Evolutionary conservation across 108 stramenopile species (phyloP), one percentile per base, ranked within the genome.

Genomic region (Pseudonitzschia pungens): DNA sequence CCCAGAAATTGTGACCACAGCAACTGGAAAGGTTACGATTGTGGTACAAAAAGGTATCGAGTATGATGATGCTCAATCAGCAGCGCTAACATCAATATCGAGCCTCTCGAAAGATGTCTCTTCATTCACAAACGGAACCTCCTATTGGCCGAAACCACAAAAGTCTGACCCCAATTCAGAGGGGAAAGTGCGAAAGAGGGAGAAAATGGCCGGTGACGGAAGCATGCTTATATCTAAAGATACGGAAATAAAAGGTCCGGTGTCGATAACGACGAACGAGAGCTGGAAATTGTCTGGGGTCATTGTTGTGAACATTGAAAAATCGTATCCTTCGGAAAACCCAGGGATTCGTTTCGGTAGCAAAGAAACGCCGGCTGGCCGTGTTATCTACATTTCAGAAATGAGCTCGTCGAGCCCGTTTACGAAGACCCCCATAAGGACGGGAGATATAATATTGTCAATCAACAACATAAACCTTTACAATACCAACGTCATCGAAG

Each of bases 1-100:
- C 22, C 16, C 64, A 77, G 76, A 68, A 14, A 64, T 77, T 56
- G 76, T 77, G 1, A 41, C 48, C 16, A 10, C 52, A 43, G 69
- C 76, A 44, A 54, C 29, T 4, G 69, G 62, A 20, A 77, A 21
- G 21, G 27, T 77, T 31, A 70, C 76, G 51, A 70, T 77, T 55
- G 70, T 65, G 8, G 76, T 77, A 24, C 69, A 51, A 22, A 70
- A 77, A 40, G 4, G 50, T 7, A 28, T 32, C 15, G 66, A 67
- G 20, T 67, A 12, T 6, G 50, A 45, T 12, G 40, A 26, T 18
- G 1, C 20, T 64, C 28, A 24, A 40, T 74, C 73, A 5, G 69
- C 32, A 16, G 27, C 56, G 33, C 60, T 53, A 26, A 54, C 57
- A 4, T 40, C 69, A 1, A 33, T 70, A 44, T 45, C 69, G 15